A percentile compares a stretch with the other conserved stretches of the same genome.
Evolutionary conservation across 129 eudicot species (phyloP).

Genomic region (Scalesia atractyloides): DNA sequence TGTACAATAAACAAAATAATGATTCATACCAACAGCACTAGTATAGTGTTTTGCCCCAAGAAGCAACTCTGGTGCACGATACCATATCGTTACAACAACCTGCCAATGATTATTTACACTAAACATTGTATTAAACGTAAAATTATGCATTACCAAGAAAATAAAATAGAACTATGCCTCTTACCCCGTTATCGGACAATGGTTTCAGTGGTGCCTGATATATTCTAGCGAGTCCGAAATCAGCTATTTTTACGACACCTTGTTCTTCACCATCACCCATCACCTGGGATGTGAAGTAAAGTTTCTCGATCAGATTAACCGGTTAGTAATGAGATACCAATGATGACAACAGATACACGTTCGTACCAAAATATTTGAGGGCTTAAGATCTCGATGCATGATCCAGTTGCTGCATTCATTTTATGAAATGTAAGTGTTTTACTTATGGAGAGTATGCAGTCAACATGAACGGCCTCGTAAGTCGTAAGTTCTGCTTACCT

Average conservation of each 20-base stretch:
- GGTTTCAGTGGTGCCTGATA: slow-evolving; percentile 97
- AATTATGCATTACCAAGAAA: background rate
- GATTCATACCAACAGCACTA: slow-evolving; percentile 91
- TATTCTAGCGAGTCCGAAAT: slow-evolving; percentile 95
- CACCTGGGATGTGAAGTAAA: slow-evolving; percentile 49
- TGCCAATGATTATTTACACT: slow-evolving; percentile 32
- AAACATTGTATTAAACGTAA: background rate
- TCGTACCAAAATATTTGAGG: slow-evolving; percentile 94
- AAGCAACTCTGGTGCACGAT: slow-evolving; percentile 99
- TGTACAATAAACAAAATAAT: slow-evolving; percentile 9
- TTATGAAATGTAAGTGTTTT: slow-evolving; percentile 5
- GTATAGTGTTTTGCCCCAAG: slow-evolving; percentile 98
- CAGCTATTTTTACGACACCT: slow-evolving; percentile 96
- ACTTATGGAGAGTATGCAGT: background rate
- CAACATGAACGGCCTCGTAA: background rate
- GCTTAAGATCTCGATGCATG: slow-evolving; percentile 96
- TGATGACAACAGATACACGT: background rate
- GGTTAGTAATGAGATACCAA: background rate
- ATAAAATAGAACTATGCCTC: background rate
- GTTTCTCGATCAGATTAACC: slow-evolving; percentile 5
- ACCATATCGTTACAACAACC: slow-evolving; percentile 99
- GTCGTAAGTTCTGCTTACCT: slow-evolving; percentile 42
- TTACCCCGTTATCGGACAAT: slow-evolving; percentile 90
- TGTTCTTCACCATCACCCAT: slow-evolving; percentile 99
- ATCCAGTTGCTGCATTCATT: slow-evolving; percentile 83